Evolutionary conservation across 129 eudicot species (phyloP), one percentile per base, ranked within the genome.

Genomic region (Dittrichia graveolens): DNA sequence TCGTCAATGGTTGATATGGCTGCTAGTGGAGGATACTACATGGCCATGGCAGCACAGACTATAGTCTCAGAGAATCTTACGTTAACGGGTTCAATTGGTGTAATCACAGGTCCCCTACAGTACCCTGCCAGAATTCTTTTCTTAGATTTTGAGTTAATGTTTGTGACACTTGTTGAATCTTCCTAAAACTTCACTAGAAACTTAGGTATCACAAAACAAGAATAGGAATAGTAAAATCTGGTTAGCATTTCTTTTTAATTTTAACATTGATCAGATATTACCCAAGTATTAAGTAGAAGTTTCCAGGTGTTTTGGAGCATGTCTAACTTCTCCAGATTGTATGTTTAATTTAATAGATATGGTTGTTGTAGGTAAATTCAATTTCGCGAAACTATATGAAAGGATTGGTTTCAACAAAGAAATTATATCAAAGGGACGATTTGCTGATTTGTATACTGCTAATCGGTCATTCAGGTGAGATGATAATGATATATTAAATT

Each of bases 1-100:
- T 96, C 97, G 67, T 91, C 96, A 24, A 88, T 91, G 96, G 84
- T 74, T 71, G 97, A 91, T 68, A 81, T 91, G 15, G 97, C 96
- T 45, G 93, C 97, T 70, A 91, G 96, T 61, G 96, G 97, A 73
- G 96, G 97, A 80, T 91, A 88, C 58, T 88, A 80, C 81, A 91
- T 91, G 97, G 96, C 97, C 31, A 91, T 91, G 97, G 97, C 90
- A 48, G 86, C 97, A 24, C 77, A 77, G 7, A 9, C 88, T 34
- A 88, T 88, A 59, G 97, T 91, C 53, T 85, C 97, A 0, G 97
- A 88, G 74, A 81, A 80, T 59, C 96, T 91, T 49, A 91, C 97
- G 10, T 48, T 91, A 65, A 91, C 97, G 3, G 97, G 97, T 39
- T 91, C 97, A 67, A 88, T 91, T 75, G 97, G 98, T 74, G 96